These are phyloP conservation scores for Hapsidospora chrysogenum DNA, from an alignment of 495 filamentous ascomycete genomes.

Conservation along the genomic window DNA sequence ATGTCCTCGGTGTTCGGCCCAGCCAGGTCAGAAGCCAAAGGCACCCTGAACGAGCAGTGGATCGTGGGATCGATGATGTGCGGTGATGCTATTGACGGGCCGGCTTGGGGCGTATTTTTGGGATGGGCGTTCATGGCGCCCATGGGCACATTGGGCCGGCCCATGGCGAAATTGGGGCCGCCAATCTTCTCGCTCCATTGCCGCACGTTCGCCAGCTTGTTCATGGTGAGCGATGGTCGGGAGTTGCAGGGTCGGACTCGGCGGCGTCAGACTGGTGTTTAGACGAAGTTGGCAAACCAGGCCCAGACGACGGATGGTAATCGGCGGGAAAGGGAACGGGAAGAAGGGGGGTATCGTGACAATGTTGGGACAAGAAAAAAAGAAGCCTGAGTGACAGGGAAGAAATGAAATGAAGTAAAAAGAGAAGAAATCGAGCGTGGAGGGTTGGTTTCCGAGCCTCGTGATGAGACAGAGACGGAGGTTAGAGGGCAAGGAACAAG, in stretches of 20 bases:
- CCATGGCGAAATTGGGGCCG: constrained; percentile 64
- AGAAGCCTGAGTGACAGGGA: constrained; percentile 14
- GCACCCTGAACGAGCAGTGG: constrained; percentile 77
- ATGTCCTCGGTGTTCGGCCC: constrained; percentile 87
- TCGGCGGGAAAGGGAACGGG: too few species aligned
- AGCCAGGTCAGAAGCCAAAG: constrained; percentile 77
- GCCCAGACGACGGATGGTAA: not conserved
- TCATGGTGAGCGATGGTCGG: constrained; percentile 41
- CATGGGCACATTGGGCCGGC: constrained; percentile 57
- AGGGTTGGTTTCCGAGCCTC: too few species aligned
- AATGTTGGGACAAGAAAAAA: constrained; percentile 7
- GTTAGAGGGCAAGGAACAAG: too few species aligned
- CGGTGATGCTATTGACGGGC: constrained; percentile 46
- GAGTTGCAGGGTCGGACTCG: constrained; percentile 9
- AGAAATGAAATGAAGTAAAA: constrained; percentile 6
- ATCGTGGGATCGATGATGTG: constrained; percentile 51
- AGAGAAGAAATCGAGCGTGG: too few species aligned
- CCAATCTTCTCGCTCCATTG: constrained; percentile 92
- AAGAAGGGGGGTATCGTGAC: constrained; percentile 1
- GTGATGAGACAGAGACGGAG: too few species aligned
- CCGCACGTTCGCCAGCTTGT: constrained; percentile 87
- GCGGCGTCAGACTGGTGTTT: constrained; percentile 8
- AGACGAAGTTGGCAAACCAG: constrained; percentile 10
- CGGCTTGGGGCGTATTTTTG: constrained; percentile 45
- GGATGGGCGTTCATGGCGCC: constrained; percentile 45